These are phyloP conservation scores for Kwoniella sp. DNA, from an alignment of 768 basidiomycete genomes.

Conservation along the genomic window DNA sequence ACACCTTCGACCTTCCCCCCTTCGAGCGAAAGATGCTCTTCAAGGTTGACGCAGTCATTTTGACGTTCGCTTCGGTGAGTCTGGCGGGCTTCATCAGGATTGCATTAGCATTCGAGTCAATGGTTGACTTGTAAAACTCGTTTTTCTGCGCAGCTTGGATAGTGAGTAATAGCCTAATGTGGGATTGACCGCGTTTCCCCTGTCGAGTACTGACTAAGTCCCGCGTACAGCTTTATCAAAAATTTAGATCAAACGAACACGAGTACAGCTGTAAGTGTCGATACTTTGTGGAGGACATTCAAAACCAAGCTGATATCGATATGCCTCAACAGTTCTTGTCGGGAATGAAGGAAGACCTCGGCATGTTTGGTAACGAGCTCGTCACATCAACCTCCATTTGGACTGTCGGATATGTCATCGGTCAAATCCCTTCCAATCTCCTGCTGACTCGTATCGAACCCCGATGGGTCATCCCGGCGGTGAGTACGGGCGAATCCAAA, in stretches of 20 bases:
- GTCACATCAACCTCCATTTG: slow-evolving; percentile 40
- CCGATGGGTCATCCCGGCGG: slow-evolving; percentile 44
- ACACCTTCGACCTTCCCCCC: slow-evolving; percentile 38
- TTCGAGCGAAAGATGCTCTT: slow-evolving; percentile 43
- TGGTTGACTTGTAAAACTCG: not conserved
- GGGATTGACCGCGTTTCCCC: not conserved
- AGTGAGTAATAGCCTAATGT: slow-evolving; percentile 2
- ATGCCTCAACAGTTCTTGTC: slow-evolving; percentile 22
- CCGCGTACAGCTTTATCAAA: slow-evolving; percentile 21
- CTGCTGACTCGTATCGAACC: slow-evolving; percentile 46
- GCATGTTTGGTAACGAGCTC: slow-evolving; percentile 42
- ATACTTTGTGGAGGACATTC: not conserved
- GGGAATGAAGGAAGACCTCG: slow-evolving; percentile 49
- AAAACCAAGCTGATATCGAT: not conserved
- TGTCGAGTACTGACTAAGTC: not conserved
- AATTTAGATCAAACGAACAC: slow-evolving; percentile 38
- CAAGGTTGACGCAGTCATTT: slow-evolving; percentile 45
- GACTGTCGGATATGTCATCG: slow-evolving; percentile 36
- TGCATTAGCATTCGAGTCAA: too few species aligned
- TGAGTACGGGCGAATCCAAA: too few species aligned
- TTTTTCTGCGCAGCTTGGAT: slow-evolving; percentile 4
- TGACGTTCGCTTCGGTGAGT: slow-evolving; percentile 44
- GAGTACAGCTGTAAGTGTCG: slow-evolving; percentile 34
- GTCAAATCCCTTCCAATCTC: slow-evolving; percentile 38
- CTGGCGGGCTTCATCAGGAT: not conserved